Base-by-base conservation (phyloP, 2,329 filamentous ascomycete species). In the Phialophora expanda region DNA sequence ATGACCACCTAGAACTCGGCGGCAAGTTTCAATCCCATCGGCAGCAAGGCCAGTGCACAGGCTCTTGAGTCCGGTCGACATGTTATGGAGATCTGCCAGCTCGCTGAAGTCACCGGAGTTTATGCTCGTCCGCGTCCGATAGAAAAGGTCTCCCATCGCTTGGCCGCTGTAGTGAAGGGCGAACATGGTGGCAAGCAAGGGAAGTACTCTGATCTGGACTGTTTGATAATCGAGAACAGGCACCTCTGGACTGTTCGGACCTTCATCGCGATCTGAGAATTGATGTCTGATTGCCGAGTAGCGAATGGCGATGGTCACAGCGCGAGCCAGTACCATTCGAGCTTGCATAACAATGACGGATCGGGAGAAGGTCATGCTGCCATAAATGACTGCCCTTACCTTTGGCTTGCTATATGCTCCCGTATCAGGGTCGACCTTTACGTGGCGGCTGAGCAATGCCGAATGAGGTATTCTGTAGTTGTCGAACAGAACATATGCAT, bases 1-100 rank as follows among this genome's bases (percentile, higher is more conserved):
- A 30, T 30, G 28, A 30, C 28, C 28, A 30, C 28, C 90, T 69
- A 89, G 91, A 28, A 90, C 89, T 71, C 90, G 84, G 64, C 90
- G 87, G 75, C 89, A 91, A 7, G 89, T 83, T 71, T 92, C 90
- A 5, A 92, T 83, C 22, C 90, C 90, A 72, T 92, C 89, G 11
- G 87, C 89, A 11, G 90, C 89, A 32, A 86, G 89, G 12, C 86
- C 89, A 68, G 87, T 91, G 28, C 87, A 87, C 62, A 90, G 83
- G 0, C 89, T 88, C 79, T 92, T 93, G 53, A 92, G 80, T 46
- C 89, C 89, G 72, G 89, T 92, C 1, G 90, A 91, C 1, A 89
- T 90, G 56, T 89, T 89, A 76, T 92, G 90, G 56, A 92, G 79
- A 74, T 92, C 89, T 0, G 90, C 89, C 30, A 92, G 80, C 2